phyloP scores from a whole-genome alignment of 306 rosid genomes.

The Fagus sylvatica region DNA sequence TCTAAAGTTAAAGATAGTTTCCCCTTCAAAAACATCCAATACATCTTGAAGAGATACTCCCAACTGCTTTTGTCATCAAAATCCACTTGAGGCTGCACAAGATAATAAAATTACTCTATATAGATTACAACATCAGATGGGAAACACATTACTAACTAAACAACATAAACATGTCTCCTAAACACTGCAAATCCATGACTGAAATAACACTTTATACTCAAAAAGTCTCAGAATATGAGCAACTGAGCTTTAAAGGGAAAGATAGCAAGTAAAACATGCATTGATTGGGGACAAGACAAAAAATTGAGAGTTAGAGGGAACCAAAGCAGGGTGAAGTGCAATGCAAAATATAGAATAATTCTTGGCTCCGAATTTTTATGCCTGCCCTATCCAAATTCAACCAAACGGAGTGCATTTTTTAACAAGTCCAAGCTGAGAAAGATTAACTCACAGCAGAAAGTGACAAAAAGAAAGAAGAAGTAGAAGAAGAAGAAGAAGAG shows the following conservation, averaged over 20 bases:
- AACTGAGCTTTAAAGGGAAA: neutral
- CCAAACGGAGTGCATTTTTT: too few species aligned
- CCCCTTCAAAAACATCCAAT: slow-evolving; percentile 77
- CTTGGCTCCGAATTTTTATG: too few species aligned
- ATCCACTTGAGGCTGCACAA: slow-evolving; percentile 68
- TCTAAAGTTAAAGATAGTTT: slow-evolving; percentile 75
- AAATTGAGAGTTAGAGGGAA: too few species aligned
- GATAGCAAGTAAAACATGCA: slow-evolving; percentile 25
- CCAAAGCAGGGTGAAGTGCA: too few species aligned
- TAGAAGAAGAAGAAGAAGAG: neutral
- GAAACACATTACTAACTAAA: neutral
- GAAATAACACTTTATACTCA: slow-evolving; percentile 29
- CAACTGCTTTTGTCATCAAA: slow-evolving; percentile 96
- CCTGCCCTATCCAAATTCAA: too few species aligned
- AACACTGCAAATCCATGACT: slow-evolving; percentile 1
- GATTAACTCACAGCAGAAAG: too few species aligned
- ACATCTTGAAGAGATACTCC: slow-evolving; percentile 99
- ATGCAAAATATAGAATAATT: too few species aligned
- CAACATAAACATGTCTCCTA: neutral
- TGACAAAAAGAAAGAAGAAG: neutral
- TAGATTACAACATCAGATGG: neutral
- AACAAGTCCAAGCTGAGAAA: too few species aligned
- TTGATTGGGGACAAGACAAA: neutral
- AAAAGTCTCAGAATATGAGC: slow-evolving; percentile 6
- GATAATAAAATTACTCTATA: neutral